Evolutionary conservation across 2,329 filamentous ascomycete genomes (phyloP), one percentile per base, ranked within the genome.

Genomic region (Paracoccidioides lutzii): DNA sequence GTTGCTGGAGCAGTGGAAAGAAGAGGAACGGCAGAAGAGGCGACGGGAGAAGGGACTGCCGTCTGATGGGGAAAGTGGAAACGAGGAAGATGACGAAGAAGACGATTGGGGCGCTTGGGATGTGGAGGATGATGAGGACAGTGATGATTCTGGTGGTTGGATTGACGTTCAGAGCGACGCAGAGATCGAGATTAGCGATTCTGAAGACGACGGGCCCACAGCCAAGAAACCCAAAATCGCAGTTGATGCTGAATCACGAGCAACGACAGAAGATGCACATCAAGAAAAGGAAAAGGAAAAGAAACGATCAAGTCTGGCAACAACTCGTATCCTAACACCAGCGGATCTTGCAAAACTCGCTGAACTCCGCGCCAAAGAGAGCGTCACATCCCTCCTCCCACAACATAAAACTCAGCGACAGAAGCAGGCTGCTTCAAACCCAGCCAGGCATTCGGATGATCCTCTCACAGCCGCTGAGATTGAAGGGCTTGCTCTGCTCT

Each of bases 301-400:
- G 12, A 68, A 67, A 14, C 65, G 73, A 38, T 83, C 85, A 10
- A 89, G 83, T 64, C 81, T 96, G 45, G 90, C 90, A n/a, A 95
- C 88, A 0, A 95, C 88, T 2, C 86, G 88, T 51, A 94, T 98
- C 61, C 83, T 98, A 59, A 98, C 93, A 0, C 93, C 93, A 0
- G 93, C 93, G 10, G 93, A 98, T 71, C 80, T 97, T n/a, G 85
- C 88, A 62, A 97, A 97, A 70, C 84, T 98, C 22, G 83, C 88
- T 59, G 91, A 96, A 71, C 83, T 98, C 30, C 87, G 88, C 49
- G 77, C 87, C 52, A 77, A 85, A 45, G 82, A 88, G 22, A 80
- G 81, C 40, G 74, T 97, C 49, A 82, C 86, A 60, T 84, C 87
- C 59, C 66, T 74, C 38, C 70, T 84, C 33, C 75, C 78, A 2